A percentile compares a stretch with the other conserved stretches of the same genome.
phyloP scores from a whole-genome alignment of 2,329 filamentous ascomycete genomes.

The Colletotrichum godetiae region DNA sequence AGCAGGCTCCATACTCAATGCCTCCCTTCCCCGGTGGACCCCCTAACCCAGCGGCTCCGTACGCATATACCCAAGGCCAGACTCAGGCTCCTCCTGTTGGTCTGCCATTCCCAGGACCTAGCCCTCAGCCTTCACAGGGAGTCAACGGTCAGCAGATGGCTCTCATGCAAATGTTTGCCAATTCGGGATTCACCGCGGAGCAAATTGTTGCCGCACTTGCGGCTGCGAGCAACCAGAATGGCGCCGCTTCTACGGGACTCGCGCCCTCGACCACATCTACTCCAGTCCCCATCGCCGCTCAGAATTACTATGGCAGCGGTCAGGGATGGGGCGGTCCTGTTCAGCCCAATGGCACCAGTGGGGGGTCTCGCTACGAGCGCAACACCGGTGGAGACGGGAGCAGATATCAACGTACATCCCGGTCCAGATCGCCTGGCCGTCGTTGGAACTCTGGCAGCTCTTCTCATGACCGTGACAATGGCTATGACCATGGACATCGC shows the following conservation, averaged over 20 bases:
- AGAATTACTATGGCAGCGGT: slow-evolving; percentile 10
- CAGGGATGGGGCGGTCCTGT: slow-evolving; percentile 44
- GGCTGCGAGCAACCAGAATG: slow-evolving; percentile 55
- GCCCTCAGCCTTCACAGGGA: slow-evolving; percentile 35
- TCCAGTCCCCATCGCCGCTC: slow-evolving; percentile 47
- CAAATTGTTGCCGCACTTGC: slow-evolving; percentile 74
- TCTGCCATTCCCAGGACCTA: slow-evolving; percentile 43
- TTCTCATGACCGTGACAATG: slow-evolving; percentile 73
- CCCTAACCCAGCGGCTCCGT: slow-evolving; percentile 64
- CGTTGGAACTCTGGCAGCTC: slow-evolving; percentile 76
- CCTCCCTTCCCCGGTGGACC: slow-evolving; percentile 55
- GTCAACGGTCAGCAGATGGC: slow-evolving; percentile 70
- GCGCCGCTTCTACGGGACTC: slow-evolving; percentile 42
- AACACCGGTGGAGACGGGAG: slow-evolving; percentile 73
- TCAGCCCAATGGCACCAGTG: slow-evolving; percentile 61
- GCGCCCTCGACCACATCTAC: slow-evolving; percentile 53
- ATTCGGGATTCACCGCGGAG: slow-evolving; percentile 81
- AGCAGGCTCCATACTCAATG: slow-evolving; percentile 14
- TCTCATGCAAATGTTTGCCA: slow-evolving; percentile 79
- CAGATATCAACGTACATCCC: slow-evolving; percentile 71
- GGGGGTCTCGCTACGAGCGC: slow-evolving; percentile 57
- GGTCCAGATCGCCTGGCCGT: slow-evolving; percentile 83
- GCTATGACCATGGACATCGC: slow-evolving; percentile 79
- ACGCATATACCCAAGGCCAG: slow-evolving; percentile 54
- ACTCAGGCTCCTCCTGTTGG: slow-evolving; percentile 16